These are phyloP conservation scores for Stellera chamaejasme DNA, from an alignment of 345 rosid genomes.

Conservation along the genomic window DNA sequence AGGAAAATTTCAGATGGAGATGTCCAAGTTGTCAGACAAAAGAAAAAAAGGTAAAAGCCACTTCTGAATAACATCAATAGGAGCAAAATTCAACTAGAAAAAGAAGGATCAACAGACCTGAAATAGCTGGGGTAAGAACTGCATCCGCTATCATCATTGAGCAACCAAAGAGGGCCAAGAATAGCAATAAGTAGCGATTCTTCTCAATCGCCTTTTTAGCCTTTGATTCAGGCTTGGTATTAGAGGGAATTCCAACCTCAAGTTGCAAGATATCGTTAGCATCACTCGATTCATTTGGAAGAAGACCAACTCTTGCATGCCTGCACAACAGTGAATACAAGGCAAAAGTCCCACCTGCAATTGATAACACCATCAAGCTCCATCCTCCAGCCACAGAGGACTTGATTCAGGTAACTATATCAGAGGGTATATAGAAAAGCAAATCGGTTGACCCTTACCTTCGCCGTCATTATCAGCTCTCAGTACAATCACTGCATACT, in stretches of 20 bases:
- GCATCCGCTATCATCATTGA: slow-evolving; percentile 55
- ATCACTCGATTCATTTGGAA: slow-evolving; percentile 30
- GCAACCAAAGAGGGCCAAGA: slow-evolving; percentile 47
- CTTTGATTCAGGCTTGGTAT: slow-evolving; percentile 28
- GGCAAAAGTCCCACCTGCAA: slow-evolving; percentile 57
- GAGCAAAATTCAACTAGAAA: slow-evolving; percentile 3
- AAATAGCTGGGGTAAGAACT: slow-evolving; percentile 54
- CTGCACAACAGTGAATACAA: slow-evolving; percentile 53
- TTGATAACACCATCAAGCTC: slow-evolving; percentile 3
- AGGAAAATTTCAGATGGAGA: too few relatives aligned
- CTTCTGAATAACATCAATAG: background rate
- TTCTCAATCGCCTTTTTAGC: slow-evolving; percentile 34
- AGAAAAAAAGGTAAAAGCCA: background rate
- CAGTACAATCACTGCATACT: slow-evolving; percentile 46
- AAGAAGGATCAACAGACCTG: slow-evolving; percentile 28
- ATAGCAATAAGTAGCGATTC: slow-evolving; percentile 39
- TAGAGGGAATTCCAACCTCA: slow-evolving; percentile 20
- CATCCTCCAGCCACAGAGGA: too few relatives aligned
- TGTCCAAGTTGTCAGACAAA: background rate
- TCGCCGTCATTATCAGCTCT: slow-evolving; percentile 56
- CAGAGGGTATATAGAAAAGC: too few relatives aligned
- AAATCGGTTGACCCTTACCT: slow-evolving; percentile 23
- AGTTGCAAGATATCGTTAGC: slow-evolving; percentile 16
- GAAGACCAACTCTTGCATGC: slow-evolving; percentile 44
- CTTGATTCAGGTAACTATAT: background rate